Evolutionary conservation across 2,329 filamentous ascomycete species (phyloP).

Genomic region (Tolypocladium capitatum): DNA sequence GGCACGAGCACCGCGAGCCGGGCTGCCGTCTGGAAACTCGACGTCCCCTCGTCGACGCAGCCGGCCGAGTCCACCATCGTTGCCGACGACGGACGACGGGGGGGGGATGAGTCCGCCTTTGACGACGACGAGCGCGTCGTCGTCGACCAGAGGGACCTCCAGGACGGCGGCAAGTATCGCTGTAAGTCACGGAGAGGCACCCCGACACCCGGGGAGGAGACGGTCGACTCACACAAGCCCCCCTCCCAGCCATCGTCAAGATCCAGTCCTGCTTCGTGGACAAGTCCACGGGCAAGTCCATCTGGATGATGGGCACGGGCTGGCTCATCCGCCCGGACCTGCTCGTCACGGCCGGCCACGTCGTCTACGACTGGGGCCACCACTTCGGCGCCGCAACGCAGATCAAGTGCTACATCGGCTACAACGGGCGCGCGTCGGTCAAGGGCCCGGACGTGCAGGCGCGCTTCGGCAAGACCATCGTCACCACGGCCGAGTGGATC

Average conservation of each 20-base stretch:
- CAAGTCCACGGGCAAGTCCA: not conserved
- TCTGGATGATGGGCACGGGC: conserved; percentile 11
- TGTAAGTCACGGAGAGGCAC: not conserved
- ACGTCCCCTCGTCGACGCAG: not conserved
- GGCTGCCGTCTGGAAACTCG: not conserved
- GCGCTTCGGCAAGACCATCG: conserved; percentile 8
- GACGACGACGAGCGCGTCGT: not conserved
- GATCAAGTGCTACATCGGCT: conserved; percentile 22
- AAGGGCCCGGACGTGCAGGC: conserved; percentile 1
- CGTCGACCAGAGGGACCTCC: not conserved
- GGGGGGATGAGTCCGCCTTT: not conserved
- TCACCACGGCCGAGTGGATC: conserved; percentile 12
- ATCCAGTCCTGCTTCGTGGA: not conserved
- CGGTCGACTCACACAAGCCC: not conserved
- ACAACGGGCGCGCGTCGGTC: conserved; percentile 10
- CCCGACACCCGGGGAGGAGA: no score
- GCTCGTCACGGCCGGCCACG: conserved; percentile 10
- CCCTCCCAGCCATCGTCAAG: not conserved
- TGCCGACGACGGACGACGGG: not conserved
- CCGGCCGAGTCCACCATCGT: not conserved
- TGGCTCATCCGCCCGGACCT: conserved; percentile 10
- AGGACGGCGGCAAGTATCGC: not conserved
- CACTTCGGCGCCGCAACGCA: conserved; percentile 9
- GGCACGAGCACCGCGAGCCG: not conserved
- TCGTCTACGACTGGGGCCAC: conserved; percentile 11